These are phyloP conservation scores for Aspergillus kassunensis DNA, from an alignment of 495 filamentous ascomycete species.

Conservation along the genomic window DNA sequence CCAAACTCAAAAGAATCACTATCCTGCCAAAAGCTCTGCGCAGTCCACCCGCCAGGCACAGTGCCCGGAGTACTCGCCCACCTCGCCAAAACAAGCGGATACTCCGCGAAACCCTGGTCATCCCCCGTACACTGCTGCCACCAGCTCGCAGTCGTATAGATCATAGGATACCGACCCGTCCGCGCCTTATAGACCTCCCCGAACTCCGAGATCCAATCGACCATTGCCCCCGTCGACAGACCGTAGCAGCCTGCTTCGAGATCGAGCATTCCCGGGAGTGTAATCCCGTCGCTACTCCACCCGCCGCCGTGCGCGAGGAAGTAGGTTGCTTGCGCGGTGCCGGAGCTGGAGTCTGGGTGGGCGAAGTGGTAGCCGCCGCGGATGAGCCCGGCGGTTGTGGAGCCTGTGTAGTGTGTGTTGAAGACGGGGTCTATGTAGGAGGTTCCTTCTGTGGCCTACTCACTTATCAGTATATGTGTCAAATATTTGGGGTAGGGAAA, in stretches of 20 bases:
- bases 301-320: slow-evolving; percentile 56
- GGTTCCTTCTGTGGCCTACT: slow-evolving; percentile 54
- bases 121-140: slow-evolving; percentile 56
- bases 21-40: slow-evolving; percentile 57
- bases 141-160: slow-evolving; percentile 55
- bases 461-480: not conserved
- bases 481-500: not conserved
- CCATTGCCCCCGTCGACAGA: slow-evolving; percentile 43
- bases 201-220: slow-evolving; percentile 55
- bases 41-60: slow-evolving; percentile 53
- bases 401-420: slow-evolving; percentile 48
- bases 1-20: slow-evolving; percentile 40
- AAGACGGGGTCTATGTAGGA: slow-evolving; percentile 48
- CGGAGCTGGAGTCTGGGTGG: slow-evolving; percentile 40
- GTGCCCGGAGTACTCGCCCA: slow-evolving; percentile 38
- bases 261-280: slow-evolving; percentile 61
- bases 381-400: slow-evolving; percentile 52
- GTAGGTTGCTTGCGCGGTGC: slow-evolving; percentile 47
- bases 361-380: slow-evolving; percentile 61
- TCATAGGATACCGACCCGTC: slow-evolving; percentile 50
- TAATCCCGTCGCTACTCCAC: slow-evolving; percentile 56
- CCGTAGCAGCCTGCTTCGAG: slow-evolving; percentile 52
- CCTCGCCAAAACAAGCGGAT: slow-evolving; percentile 52
- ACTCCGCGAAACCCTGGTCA: slow-evolving; percentile 38
- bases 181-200: slow-evolving; percentile 45